These are phyloP conservation scores for Boletellus emodensis DNA, from an alignment of 768 basidiomycete species.

Conservation along the genomic window DNA sequence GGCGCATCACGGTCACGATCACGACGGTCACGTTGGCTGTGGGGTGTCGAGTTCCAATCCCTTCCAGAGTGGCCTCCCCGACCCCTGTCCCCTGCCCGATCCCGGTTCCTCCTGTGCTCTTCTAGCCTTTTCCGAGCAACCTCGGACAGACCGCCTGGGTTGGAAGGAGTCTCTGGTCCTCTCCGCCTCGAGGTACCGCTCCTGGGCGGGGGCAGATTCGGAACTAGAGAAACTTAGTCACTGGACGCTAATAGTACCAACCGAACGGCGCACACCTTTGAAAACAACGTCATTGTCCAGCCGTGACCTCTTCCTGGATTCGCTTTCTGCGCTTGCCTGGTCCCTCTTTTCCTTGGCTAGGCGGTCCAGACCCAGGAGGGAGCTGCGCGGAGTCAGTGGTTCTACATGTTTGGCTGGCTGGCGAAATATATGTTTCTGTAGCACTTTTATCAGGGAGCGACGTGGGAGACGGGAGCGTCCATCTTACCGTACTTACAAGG, in stretches of 20 bases:
- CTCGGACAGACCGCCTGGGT: constrained; percentile 85
- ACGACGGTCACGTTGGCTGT: constrained; percentile 45
- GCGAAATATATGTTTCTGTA: constrained; percentile 76
- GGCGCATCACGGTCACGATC: constrained; percentile 56
- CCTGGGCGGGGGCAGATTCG: constrained; percentile 61
- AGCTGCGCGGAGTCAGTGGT: constrained; percentile 69
- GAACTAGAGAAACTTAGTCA: constrained; percentile 49
- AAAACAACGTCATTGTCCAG: constrained; percentile 67
- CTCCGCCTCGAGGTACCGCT: constrained; percentile 61
- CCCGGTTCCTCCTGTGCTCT: constrained; percentile 66
- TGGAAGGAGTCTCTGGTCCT: constrained; percentile 90
- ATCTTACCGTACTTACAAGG: constrained; percentile 43
- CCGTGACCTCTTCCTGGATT: constrained; percentile 59
- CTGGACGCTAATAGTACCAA: no score
- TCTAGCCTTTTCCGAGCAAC: constrained; percentile 67
- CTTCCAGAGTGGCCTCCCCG: constrained; percentile 37
- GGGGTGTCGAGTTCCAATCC: constrained; percentile 61
- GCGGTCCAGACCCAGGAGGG: constrained; percentile 81
- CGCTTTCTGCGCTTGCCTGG: constrained; percentile 43
- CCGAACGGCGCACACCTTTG: constrained; percentile 61
- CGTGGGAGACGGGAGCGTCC: no score
- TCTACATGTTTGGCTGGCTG: constrained; percentile 60
- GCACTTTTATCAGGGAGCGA: constrained; percentile 5
- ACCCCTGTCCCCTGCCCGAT: constrained; percentile 36
- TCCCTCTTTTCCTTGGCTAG: constrained; percentile 86